These are phyloP conservation scores for Aspergillus calidoustus DNA, from an alignment of 2,329 filamentous ascomycete genomes.

Conservation along the genomic window DNA sequence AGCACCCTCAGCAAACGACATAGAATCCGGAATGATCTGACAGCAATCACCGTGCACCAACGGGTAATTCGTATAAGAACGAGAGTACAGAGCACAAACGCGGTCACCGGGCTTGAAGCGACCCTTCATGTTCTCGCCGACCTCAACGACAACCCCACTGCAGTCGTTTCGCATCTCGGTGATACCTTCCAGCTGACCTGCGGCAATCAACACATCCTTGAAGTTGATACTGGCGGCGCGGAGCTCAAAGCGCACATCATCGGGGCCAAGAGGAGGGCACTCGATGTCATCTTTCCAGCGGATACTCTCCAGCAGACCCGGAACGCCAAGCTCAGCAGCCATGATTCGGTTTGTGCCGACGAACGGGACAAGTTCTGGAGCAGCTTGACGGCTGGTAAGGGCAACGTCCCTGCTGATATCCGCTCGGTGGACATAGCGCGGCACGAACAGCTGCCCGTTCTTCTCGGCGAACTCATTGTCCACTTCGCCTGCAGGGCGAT, in stretches of 20 bases:
- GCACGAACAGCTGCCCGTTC: conserved; percentile 12
- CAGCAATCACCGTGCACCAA: conserved; percentile 12
- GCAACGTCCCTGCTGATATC: conserved; percentile 7
- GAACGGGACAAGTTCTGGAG: conserved; percentile 7
- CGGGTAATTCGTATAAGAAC: conserved; percentile 10
- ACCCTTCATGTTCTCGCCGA: conserved; percentile 9
- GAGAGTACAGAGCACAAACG: conserved; percentile 14
- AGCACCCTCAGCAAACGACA: conserved; percentile 26
- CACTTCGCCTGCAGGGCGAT: conserved; percentile 1
- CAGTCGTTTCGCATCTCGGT: conserved; percentile 15
- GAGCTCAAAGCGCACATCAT: conserved; percentile 16
- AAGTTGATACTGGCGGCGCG: conserved; percentile 15
- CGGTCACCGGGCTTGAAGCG: conserved; percentile 13
- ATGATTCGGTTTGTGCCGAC: neutral
- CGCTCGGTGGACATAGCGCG: conserved; percentile 5
- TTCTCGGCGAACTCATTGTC: conserved; percentile 12
- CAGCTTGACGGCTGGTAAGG: conserved; percentile 1
- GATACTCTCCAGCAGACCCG: conserved; percentile 13
- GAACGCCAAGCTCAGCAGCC: conserved; percentile 13
- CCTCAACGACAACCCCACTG: conserved; percentile 15
- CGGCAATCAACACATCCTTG: conserved; percentile 15
- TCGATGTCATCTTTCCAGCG: conserved; percentile 16
- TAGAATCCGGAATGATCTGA: conserved; percentile 8
- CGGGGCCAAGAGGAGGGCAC: conserved; percentile 7
- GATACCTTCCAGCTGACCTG: conserved; percentile 12